phyloP scores from a whole-genome alignment of 192 early-diverging fungal genomes.

The Podila epicladia region DNA sequence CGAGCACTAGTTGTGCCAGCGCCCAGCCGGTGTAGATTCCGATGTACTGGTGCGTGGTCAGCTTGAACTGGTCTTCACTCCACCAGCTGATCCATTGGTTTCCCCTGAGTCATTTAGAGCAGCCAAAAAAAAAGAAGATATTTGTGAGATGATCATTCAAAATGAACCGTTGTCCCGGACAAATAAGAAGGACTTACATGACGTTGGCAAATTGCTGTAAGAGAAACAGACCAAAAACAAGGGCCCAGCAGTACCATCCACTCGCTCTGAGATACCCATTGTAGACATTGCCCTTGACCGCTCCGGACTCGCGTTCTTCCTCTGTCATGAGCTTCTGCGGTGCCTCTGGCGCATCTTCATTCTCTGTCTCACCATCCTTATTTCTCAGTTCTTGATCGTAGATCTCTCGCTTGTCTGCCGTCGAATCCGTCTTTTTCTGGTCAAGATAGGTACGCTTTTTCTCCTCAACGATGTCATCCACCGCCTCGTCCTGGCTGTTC shows the following conservation, averaged over 20 bases:
- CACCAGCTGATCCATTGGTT: constrained; percentile 54
- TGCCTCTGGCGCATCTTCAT: constrained; percentile 6
- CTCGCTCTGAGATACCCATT: constrained; percentile 31
- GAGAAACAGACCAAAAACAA: constrained; percentile 13
- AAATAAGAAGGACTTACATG: constrained; percentile 24
- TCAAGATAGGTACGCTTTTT: constrained; percentile 15
- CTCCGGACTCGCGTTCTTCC: constrained; percentile 45
- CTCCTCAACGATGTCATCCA: neutral
- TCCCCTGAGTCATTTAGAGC: constrained; percentile 5
- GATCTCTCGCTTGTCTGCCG: neutral
- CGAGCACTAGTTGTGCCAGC: constrained; percentile 21
- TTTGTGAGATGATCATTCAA: too few relatives aligned
- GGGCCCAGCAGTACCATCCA: constrained; percentile 21
- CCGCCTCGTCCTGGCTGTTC: constrained; percentile 28
- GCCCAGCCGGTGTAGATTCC: constrained; percentile 32
- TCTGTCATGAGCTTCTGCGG: constrained; percentile 36
- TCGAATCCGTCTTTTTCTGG: neutral
- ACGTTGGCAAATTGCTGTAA: constrained; percentile 40
- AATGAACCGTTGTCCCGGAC: neutral
- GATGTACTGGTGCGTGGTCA: constrained; percentile 21
- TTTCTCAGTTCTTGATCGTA: neutral
- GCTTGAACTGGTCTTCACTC: constrained; percentile 31
- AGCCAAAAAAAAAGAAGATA: neutral
- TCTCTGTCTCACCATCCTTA: constrained; percentile 3
- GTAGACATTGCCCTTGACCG: constrained; percentile 39